Conservation (phyloP, 768 basidiomycete species). For the Galerina marginata region DNA sequence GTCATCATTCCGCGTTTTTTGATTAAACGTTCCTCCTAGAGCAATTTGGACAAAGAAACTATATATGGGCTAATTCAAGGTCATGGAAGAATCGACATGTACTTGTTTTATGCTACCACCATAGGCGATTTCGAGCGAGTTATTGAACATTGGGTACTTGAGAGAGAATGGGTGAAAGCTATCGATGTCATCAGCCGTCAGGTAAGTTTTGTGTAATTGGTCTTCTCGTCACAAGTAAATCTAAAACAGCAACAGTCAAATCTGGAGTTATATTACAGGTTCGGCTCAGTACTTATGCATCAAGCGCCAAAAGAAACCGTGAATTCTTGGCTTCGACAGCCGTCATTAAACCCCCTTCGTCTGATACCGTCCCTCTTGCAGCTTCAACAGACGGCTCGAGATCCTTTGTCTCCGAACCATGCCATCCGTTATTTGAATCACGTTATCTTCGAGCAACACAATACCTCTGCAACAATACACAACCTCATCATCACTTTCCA, state of each 20-base stretch:
- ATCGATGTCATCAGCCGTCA: conserved; percentile 91
- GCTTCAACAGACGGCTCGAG: conserved; percentile 72
- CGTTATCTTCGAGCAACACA: conserved; percentile 80
- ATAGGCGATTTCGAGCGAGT: conserved; percentile 86
- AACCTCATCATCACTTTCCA: conserved; percentile 93
- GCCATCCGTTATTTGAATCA: conserved; percentile 89
- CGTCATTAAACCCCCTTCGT: conserved; percentile 77
- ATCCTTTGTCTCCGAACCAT: conserved; percentile 80
- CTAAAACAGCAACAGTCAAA: conserved; percentile 58
- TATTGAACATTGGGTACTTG: conserved; percentile 89
- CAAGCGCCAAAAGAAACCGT: conserved; percentile 89
- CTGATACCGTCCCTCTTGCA: conserved; percentile 90
- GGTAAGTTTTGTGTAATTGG: conserved; percentile 44
- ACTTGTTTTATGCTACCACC: conserved; percentile 84
- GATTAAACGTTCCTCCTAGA: conserved; percentile 45
- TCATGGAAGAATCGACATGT: conserved; percentile 92
- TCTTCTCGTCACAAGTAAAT: conserved; percentile 3
- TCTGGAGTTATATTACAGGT: conserved; percentile 91
- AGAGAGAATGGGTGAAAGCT: conserved; percentile 91
- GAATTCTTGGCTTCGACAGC: conserved; percentile 89
- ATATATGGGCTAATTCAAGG: conserved; percentile 93
- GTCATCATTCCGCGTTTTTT: background rate
- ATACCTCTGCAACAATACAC: conserved; percentile 86
- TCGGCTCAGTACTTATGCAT: conserved; percentile 86
- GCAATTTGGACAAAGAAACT: conserved; percentile 82